Conservation (phyloP, 2,329 filamentous ascomycete species). For the Fusarium nematophilum region DNA sequence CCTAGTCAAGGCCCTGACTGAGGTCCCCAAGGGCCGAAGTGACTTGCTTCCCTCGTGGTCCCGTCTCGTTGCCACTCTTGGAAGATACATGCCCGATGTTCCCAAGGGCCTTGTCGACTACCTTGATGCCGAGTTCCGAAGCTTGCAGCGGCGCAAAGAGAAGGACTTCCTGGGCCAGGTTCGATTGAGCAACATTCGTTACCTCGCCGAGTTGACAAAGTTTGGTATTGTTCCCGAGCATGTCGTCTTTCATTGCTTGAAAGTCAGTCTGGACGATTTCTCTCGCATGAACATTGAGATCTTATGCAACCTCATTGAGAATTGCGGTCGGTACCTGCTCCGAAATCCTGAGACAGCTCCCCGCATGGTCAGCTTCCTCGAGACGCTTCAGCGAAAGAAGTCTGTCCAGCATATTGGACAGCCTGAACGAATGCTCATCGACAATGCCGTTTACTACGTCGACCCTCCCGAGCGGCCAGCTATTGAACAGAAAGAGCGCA, state of each 20-base stretch:
- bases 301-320: conserved; percentile 94
- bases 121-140: conserved; percentile 95
- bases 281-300: conserved; percentile 99
- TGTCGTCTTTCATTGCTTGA: conserved; percentile 98
- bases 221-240: conserved; percentile 98
- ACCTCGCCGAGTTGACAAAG: conserved; percentile 95
- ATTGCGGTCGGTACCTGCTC: conserved; percentile 93
- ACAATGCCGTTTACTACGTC: conserved; percentile 98
- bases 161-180: conserved; percentile 98
- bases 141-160: conserved; percentile 93
- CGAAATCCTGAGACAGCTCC: conserved; percentile 93
- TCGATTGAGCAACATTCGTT: conserved; percentile 94
- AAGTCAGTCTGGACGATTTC: conserved; percentile 97
- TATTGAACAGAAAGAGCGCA: conserved; percentile 96
- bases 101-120: conserved; percentile 91
- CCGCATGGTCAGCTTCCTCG: conserved; percentile 92
- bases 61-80: conserved; percentile 91
- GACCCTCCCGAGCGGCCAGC: conserved; percentile 93
- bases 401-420: conserved; percentile 93
- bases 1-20: conserved; percentile 90
- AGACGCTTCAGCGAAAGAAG: conserved; percentile 96
- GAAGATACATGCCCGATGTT: conserved; percentile 94
- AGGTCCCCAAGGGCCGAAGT: conserved; percentile 92
- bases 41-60: conserved; percentile 92
- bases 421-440: conserved; percentile 96